phyloP scores from a whole-genome alignment of 1,139 yeast species.

The Yamadazyma aaseri region DNA sequence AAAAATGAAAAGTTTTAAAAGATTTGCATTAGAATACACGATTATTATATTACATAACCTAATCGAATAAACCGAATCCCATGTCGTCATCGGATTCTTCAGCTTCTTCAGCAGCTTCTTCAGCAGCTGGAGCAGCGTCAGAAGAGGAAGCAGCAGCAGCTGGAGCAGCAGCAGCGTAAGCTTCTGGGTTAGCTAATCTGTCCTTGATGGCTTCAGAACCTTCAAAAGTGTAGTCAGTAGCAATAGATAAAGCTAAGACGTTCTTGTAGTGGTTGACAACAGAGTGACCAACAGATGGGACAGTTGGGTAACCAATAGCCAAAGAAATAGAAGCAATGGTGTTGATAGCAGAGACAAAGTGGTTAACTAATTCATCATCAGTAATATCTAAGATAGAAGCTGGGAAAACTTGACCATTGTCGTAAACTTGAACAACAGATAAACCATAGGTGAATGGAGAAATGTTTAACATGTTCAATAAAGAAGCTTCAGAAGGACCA shows the following conservation, averaged over 20 bases:
- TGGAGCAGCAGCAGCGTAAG: slow-evolving; percentile 99
- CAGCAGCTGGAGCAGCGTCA: slow-evolving; percentile 59
- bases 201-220: slow-evolving; percentile 99
- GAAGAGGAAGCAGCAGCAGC: slow-evolving; percentile 88
- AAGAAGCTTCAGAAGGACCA: slow-evolving; percentile 99
- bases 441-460: slow-evolving; percentile 99
- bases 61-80: slow-evolving; percentile 60
- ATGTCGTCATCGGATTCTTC: slow-evolving; percentile 45
- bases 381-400: slow-evolving; percentile 96
- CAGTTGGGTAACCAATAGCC: slow-evolving; percentile 99
- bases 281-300: slow-evolving; percentile 99
- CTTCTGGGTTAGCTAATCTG: slow-evolving; percentile 78
- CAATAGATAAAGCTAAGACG: slow-evolving; percentile 95
- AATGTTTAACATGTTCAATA: slow-evolving; percentile 99
- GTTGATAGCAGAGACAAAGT: slow-evolving; percentile 90
- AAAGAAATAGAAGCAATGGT: slow-evolving; percentile 94
- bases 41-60: slow-evolving; percentile 32
- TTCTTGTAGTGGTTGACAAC: slow-evolving; percentile 99
- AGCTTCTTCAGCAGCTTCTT: slow-evolving; percentile 70
- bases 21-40: slow-evolving; percentile 12
- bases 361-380: slow-evolving; percentile 90
- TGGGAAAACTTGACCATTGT: slow-evolving; percentile 98
- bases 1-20: background rate
- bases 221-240: slow-evolving; percentile 98
- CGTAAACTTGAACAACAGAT: slow-evolving; percentile 95